Percentiles rank a stretch among this genome's conserved stretches.
Evolutionary conservation across 2,329 filamentous ascomycete genomes (phyloP).

Genomic region (Alternaria sp.): DNA sequence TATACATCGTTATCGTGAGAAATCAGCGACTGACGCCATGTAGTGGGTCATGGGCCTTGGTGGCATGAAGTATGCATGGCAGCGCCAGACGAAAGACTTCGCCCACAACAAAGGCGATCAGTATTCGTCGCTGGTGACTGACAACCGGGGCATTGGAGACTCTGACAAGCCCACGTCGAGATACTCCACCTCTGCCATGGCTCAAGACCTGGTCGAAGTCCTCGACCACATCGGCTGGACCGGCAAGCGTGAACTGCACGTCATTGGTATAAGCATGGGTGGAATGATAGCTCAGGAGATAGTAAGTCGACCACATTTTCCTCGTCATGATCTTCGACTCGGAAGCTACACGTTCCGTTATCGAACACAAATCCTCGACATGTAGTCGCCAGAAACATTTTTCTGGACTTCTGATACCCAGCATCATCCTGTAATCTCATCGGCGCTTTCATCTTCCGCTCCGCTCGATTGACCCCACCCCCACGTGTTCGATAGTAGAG

Average conservation of each 20-base stretch:
- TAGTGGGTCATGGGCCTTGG: conserved; percentile 85
- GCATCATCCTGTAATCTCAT: conserved; percentile 33
- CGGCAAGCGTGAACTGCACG: conserved; percentile 63
- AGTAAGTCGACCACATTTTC: conserved; percentile 43
- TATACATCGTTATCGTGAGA: neutral
- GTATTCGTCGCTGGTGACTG: conserved; percentile 78
- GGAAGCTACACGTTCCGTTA: conserved; percentile 37
- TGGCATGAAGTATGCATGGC: conserved; percentile 72
- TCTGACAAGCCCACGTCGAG: conserved; percentile 77
- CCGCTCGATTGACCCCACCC: conserved; percentile 24
- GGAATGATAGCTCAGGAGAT: conserved; percentile 93
- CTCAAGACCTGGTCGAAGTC: conserved; percentile 75
- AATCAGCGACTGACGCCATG: conserved; percentile 18
- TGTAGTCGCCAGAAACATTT: conserved; percentile 17
- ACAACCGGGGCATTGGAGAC: conserved; percentile 84
- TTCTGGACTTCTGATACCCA: conserved; percentile 19
- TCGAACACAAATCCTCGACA: conserved; percentile 10
- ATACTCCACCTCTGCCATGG: conserved; percentile 87
- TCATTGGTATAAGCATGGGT: conserved; percentile 82
- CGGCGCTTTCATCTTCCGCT: conserved; percentile 7
- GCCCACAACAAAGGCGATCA: conserved; percentile 71
- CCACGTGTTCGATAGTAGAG: conserved; percentile 2
- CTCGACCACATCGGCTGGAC: conserved; percentile 73
- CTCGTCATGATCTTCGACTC: conserved; percentile 5
- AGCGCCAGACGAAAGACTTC: conserved; percentile 82